Conservation (phyloP, 116 monocot species). For the Papilionanthe hybrid region DNA sequence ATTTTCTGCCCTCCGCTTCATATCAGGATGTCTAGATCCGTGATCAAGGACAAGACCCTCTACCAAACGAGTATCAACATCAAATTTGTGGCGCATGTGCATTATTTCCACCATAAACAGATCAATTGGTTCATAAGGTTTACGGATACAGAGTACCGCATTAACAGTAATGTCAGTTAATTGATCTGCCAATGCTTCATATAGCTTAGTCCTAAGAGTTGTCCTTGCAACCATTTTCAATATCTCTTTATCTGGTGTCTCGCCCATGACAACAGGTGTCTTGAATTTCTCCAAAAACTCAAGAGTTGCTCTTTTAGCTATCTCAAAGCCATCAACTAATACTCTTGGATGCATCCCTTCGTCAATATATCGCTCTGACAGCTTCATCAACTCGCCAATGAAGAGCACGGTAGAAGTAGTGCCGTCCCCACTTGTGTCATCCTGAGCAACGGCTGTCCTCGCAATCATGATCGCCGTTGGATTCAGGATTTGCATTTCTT, state of each 20-base stretch:
- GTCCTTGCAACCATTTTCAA: conserved; percentile 96
- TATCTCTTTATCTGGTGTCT: conserved; percentile 82
- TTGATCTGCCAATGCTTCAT: conserved; percentile 92
- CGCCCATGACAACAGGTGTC: conserved; percentile 89
- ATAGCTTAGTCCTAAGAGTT: conserved; percentile 93
- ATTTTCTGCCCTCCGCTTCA: conserved; percentile 89
- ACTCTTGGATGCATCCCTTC: conserved; percentile 99
- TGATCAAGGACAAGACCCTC: conserved; percentile 99
- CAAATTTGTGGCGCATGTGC: conserved; percentile 99
- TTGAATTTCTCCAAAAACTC: conserved; percentile 98
- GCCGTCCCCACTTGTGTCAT: conserved; percentile 89
- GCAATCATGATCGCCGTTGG: conserved; percentile 99
- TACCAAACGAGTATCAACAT: conserved; percentile 93
- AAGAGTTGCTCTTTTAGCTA: conserved; percentile 92
- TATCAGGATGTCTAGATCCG: conserved; percentile 97
- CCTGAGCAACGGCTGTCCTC: conserved; percentile 93
- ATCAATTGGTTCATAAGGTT: conserved; percentile 89
- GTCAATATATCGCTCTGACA: conserved; percentile 84
- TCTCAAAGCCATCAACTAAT: conserved; percentile 94
- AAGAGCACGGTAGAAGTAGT: conserved; percentile 97
- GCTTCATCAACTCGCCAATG: conserved; percentile 99
- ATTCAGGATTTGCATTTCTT: conserved; percentile 99
- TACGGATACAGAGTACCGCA: conserved; percentile 82
- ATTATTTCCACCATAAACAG: conserved; percentile 99
- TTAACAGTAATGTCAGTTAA: conserved; percentile 96